phyloP scores from a whole-genome alignment of 1,139 yeast species.

The Suhomyces wounanorum region DNA sequence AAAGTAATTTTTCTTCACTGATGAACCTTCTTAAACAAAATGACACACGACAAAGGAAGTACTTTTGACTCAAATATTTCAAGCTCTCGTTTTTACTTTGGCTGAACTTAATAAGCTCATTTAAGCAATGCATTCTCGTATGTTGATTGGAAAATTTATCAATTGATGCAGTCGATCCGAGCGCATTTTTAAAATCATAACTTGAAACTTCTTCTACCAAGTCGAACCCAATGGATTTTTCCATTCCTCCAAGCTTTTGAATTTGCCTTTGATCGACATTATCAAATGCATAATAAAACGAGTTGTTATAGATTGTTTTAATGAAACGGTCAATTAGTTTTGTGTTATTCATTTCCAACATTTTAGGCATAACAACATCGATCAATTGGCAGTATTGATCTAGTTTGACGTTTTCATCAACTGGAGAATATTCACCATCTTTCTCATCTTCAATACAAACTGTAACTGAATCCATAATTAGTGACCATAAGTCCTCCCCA shows the following conservation, averaged over 20 bases:
- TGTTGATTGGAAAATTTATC: conserved; percentile 24
- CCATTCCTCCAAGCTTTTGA: conserved; percentile 2
- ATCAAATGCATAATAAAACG: conserved; percentile 53
- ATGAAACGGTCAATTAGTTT: conserved; percentile 45
- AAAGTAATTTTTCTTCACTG: conserved; percentile 34
- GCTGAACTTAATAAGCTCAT: conserved; percentile 33
- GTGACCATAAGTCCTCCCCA: conserved; percentile 46
- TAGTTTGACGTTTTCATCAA: conserved; percentile 52
- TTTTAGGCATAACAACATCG: conserved; percentile 40
- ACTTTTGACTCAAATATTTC: conserved; percentile 24
- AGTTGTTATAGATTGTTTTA: conserved; percentile 30
- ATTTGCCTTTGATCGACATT: conserved; percentile 35
- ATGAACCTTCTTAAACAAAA: conserved; percentile 39
- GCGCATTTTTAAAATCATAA: conserved; percentile 29
- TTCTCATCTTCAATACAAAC: conserved; percentile 36
- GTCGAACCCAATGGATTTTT: conserved; percentile 2
- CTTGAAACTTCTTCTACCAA: conserved; percentile 22
- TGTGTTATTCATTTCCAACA: conserved; percentile 27
- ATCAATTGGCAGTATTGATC: conserved; percentile 48
- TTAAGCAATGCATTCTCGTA: conserved; percentile 35
- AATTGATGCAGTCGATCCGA: conserved; percentile 37
- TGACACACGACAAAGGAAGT: conserved; percentile 32
- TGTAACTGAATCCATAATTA: conserved; percentile 45
- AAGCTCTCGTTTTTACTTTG: conserved; percentile 19
- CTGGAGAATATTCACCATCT: conserved; percentile 4